phyloP scores from a whole-genome alignment of 345 rosid species.

The Moricandia moricandioides region DNA sequence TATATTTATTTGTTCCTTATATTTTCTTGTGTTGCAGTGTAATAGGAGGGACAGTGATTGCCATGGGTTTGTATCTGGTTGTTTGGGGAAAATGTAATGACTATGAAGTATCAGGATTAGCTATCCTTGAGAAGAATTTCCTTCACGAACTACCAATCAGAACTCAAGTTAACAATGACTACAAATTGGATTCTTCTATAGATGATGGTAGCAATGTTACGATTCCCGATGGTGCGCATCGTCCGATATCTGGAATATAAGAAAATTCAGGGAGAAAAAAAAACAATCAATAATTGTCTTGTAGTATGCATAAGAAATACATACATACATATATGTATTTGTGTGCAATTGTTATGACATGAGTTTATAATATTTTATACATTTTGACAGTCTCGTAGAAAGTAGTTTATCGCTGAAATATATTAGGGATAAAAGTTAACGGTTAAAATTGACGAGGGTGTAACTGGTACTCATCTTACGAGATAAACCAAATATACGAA shows the following conservation, averaged over 20 bases:
- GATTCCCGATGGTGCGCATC: neutral
- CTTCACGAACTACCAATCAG: slow-evolving; percentile 45
- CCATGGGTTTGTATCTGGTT: slow-evolving; percentile 54
- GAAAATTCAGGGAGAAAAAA: neutral
- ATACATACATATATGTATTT: slow-evolving; percentile 1
- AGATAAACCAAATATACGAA: no score
- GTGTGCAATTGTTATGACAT: neutral
- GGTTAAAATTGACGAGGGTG: no score
- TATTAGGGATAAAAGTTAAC: no score
- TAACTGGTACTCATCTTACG: no score
- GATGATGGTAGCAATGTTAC: neutral
- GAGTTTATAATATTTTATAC: neutral
- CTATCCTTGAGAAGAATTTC: slow-evolving; percentile 11
- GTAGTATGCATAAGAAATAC: neutral
- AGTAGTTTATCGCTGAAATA: neutral
- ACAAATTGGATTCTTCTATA: slow-evolving; percentile 7
- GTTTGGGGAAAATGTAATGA: slow-evolving; percentile 76
- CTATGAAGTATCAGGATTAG: slow-evolving; percentile 17
- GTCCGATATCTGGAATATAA: slow-evolving; percentile 6
- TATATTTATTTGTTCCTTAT: neutral
- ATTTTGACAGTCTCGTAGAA: neutral
- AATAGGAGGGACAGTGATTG: slow-evolving; percentile 63
- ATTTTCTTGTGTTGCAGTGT: slow-evolving; percentile 36
- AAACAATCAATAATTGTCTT: neutral
- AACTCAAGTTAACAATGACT: slow-evolving; percentile 2